These are phyloP conservation scores for Hemileccinum impolitum DNA, from an alignment of 768 basidiomycete species.

Conservation along the genomic window DNA sequence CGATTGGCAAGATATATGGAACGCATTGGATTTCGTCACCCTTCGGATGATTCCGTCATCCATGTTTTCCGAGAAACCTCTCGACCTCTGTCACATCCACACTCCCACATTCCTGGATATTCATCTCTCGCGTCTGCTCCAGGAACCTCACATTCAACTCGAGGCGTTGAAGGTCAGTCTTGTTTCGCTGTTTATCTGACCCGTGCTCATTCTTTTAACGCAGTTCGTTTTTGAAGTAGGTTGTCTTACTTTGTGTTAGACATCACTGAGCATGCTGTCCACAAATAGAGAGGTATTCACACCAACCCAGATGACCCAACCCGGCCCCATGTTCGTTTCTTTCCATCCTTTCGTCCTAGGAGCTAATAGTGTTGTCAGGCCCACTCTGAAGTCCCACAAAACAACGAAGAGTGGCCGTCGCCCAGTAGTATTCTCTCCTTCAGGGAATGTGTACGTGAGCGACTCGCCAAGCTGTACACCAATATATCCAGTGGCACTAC, in stretches of 20 bases:
- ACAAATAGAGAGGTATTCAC: slow-evolving; percentile 84
- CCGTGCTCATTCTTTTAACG: slow-evolving; percentile 1
- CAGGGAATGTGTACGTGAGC: slow-evolving; percentile 70
- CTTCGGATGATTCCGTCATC: slow-evolving; percentile 80
- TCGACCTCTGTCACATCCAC: slow-evolving; percentile 92
- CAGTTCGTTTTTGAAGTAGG: slow-evolving; percentile 75
- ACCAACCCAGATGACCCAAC: slow-evolving; percentile 90
- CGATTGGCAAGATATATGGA: slow-evolving; percentile 87
- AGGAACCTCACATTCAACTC: slow-evolving; percentile 82
- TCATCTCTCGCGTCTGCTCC: slow-evolving; percentile 69
- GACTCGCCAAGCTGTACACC: slow-evolving; percentile 69
- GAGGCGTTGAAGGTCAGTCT: slow-evolving; percentile 66
- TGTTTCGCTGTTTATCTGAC: background rate
- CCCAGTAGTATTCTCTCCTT: slow-evolving; percentile 69
- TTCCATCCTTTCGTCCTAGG: background rate
- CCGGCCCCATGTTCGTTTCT: slow-evolving; percentile 67
- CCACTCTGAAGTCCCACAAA: slow-evolving; percentile 83
- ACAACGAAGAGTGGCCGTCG: slow-evolving; percentile 84
- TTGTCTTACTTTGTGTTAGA: background rate
- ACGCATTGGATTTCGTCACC: slow-evolving; percentile 83
- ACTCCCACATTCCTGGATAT: slow-evolving; percentile 93
- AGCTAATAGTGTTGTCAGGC: slow-evolving; percentile 42
- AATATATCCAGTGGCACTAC: slow-evolving; percentile 53
- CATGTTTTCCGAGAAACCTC: slow-evolving; percentile 88
- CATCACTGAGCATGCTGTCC: slow-evolving; percentile 4